These are phyloP conservation scores for Leccinum subrobustum DNA, from an alignment of 1,284 basidiomycete species.

Conservation along the genomic window DNA sequence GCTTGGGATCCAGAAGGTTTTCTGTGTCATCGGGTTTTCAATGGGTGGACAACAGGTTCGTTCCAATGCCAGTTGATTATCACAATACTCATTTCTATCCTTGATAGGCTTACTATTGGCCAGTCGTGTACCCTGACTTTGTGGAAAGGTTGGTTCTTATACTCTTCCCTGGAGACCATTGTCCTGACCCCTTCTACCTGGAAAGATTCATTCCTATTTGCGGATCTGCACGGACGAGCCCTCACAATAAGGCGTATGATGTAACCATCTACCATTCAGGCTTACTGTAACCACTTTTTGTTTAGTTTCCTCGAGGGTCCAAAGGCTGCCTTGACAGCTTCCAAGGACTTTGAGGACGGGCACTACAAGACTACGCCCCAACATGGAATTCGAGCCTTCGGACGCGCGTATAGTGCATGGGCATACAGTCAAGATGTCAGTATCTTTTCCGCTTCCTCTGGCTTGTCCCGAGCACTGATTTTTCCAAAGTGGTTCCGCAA, in stretches of 20 bases:
- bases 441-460: background rate
- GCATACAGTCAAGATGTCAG: conserved; percentile 55
- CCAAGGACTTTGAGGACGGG: conserved; percentile 55
- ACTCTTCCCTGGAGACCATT: background rate
- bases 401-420: conserved; percentile 59
- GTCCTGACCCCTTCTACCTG: conserved; percentile 3
- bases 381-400: conserved; percentile 53
- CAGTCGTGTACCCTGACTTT: conserved; percentile 56
- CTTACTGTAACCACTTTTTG: background rate
- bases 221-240: conserved; percentile 59
- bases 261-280: background rate
- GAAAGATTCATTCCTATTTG: conserved; percentile 53
- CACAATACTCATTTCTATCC: background rate
- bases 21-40: conserved; percentile 37
- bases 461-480: background rate
- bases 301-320: conserved; percentile 59
- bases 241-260: conserved; percentile 57
- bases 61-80: background rate
- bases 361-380: conserved; percentile 50
- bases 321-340: conserved; percentile 53
- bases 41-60: conserved; percentile 61
- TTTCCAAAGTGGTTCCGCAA: conserved; percentile 53
- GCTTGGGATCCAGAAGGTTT: conserved; percentile 43
- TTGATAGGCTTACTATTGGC: conserved; percentile 57
- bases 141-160: conserved; percentile 44